A percentile compares a stretch with the other conserved stretches of the same genome.
Evolutionary conservation across 306 rosid species (phyloP).

Genomic region (Quercus parvula): DNA sequence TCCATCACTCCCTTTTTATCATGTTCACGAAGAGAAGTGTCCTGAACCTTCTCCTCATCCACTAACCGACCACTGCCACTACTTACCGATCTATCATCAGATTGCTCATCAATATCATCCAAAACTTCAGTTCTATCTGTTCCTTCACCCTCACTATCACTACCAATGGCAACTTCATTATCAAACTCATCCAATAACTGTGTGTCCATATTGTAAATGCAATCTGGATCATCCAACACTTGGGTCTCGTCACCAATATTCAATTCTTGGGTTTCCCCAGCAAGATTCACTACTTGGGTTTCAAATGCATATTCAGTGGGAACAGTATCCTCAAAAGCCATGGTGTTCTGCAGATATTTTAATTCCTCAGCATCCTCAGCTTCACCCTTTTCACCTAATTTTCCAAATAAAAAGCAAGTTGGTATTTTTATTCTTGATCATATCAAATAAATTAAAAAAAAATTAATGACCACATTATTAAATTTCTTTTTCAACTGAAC

Average conservation of each 20-base stretch:
- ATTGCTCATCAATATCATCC: slow-evolving; percentile 28
- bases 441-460: too few species aligned
- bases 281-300: slow-evolving; percentile 42
- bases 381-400: slow-evolving; percentile 31
- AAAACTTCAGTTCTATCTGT: slow-evolving; percentile 50
- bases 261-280: slow-evolving; percentile 54
- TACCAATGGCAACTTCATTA: slow-evolving; percentile 21
- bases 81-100: slow-evolving; percentile 25
- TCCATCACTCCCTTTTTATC: slow-evolving; percentile 18
- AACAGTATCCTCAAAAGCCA: slow-evolving; percentile 30
- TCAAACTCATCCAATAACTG: slow-evolving; percentile 43
- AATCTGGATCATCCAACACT: slow-evolving; percentile 39
- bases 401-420: background rate
- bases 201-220: slow-evolving; percentile 26
- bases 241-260: slow-evolving; percentile 40
- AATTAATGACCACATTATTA: too few species aligned
- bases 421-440: too few species aligned
- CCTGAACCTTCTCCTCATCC: slow-evolving; percentile 15
- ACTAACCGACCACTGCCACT: slow-evolving; percentile 5
- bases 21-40: background rate
- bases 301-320: slow-evolving; percentile 31
- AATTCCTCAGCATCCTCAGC: slow-evolving; percentile 23
- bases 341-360: slow-evolving; percentile 26
- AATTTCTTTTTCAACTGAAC: background rate
- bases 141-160: slow-evolving; percentile 31